Conservation (phyloP, 2,329 filamentous ascomycete genomes). For the Oidium heveae region DNA sequence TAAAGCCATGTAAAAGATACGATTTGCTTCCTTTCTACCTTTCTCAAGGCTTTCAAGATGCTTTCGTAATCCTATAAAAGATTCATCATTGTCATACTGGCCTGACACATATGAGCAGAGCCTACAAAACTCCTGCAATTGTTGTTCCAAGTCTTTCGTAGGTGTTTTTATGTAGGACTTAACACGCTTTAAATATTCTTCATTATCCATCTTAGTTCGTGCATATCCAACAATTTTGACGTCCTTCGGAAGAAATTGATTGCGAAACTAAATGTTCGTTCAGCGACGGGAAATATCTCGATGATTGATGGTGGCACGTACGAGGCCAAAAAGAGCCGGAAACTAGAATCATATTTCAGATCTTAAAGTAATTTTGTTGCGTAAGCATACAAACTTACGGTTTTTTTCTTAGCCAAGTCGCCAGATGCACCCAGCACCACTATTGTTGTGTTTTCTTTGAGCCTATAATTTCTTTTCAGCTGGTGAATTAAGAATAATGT, state of each 20-base stretch:
- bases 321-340: constrained; percentile 87
- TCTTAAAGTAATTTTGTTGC: too few relatives aligned
- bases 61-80: too few relatives aligned
- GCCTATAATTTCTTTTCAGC: too few relatives aligned
- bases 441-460: too few relatives aligned
- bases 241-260: constrained; percentile 94
- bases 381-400: too few relatives aligned
- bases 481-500: too few relatives aligned
- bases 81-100: constrained; percentile 92
- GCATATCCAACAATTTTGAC: constrained; percentile 97
- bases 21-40: too few relatives aligned
- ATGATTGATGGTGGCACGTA: constrained; percentile 28
- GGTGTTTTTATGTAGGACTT: constrained; percentile 98
- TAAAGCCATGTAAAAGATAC: too few relatives aligned
- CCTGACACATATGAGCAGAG: constrained; percentile 89
- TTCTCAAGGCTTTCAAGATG: too few relatives aligned
- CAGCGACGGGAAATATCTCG: constrained; percentile 3
- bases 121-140: constrained; percentile 69
- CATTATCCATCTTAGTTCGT: constrained; percentile 96
- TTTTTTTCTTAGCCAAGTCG: too few relatives aligned
- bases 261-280: constrained; percentile 51
- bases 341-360: too few relatives aligned
- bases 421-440: too few relatives aligned
- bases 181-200: constrained; percentile 81
- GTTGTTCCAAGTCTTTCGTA: constrained; percentile 89